Evolutionary conservation across 1,284 basidiomycete species (phyloP).

Genomic region (Coniferiporia sulphurascens): DNA sequence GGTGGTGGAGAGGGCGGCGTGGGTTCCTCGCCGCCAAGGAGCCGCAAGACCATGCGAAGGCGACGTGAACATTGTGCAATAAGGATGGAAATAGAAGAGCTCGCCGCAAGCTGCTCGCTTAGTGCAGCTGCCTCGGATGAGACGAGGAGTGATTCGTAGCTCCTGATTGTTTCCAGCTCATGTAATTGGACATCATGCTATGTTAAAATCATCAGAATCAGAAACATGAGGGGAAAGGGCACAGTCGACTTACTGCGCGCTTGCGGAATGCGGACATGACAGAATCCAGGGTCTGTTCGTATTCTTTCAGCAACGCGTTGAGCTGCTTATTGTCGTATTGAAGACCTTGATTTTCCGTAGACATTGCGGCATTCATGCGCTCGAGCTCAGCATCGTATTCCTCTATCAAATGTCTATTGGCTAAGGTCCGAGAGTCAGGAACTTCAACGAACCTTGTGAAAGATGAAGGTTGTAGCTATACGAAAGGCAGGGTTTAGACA

Average conservation of each 20-base stretch:
- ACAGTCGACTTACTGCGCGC: conserved; percentile 67
- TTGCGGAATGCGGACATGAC: conserved; percentile 94
- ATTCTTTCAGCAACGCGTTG: conserved; percentile 87
- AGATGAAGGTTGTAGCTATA: conserved; percentile 87
- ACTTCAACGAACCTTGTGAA: conserved; percentile 60
- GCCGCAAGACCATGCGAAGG: conserved; percentile 70
- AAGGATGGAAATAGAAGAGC: conserved; percentile 63
- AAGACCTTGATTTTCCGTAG: conserved; percentile 81
- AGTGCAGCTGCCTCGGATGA: conserved; percentile 72
- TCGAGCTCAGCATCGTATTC: conserved; percentile 92
- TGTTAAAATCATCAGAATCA: conserved; percentile 9
- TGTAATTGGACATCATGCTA: conserved; percentile 93
- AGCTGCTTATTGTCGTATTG: conserved; percentile 96
- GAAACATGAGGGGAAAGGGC: neutral
- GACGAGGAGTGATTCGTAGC: conserved; percentile 85
- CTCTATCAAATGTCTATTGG: conserved; percentile 46
- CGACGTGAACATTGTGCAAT: conserved; percentile 70
- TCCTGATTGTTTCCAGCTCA: conserved; percentile 85
- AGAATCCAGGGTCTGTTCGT: conserved; percentile 92
- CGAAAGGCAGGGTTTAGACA: neutral
- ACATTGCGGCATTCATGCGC: conserved; percentile 79
- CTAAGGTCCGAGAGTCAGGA: neutral
- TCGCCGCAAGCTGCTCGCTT: conserved; percentile 52
- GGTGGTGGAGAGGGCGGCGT: conserved; percentile 5
- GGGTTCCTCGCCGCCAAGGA: conserved; percentile 51